These are phyloP conservation scores for Lindgomyces ingoldianus DNA, from an alignment of 495 filamentous ascomycete genomes.

Conservation along the genomic window DNA sequence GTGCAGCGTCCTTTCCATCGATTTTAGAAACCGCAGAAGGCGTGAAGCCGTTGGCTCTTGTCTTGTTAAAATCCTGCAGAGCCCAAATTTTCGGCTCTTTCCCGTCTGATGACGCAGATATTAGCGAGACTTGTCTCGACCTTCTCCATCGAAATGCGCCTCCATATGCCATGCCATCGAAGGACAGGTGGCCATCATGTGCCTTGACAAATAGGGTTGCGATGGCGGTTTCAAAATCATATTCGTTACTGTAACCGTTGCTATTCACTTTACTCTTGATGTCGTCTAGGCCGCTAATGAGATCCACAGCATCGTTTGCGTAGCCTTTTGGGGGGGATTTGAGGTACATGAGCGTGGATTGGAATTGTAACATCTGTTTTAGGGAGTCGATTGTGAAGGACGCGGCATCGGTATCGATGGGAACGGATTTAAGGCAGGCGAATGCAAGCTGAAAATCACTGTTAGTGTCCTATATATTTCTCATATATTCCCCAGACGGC, in stretches of 20 bases:
- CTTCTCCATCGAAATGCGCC: slow-evolving; percentile 34
- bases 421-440: slow-evolving; percentile 39
- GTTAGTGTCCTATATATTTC: background rate
- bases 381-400: slow-evolving; percentile 18
- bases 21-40: slow-evolving; percentile 29
- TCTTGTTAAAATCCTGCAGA: slow-evolving; percentile 30
- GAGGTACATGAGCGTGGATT: slow-evolving; percentile 37
- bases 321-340: slow-evolving; percentile 39
- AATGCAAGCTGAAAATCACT: slow-evolving; percentile 26
- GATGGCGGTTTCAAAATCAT: slow-evolving; percentile 40
- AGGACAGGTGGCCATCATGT: slow-evolving; percentile 37
- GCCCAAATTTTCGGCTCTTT: slow-evolving; percentile 34
- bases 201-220: slow-evolving; percentile 27
- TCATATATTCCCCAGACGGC: background rate
- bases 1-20: slow-evolving; percentile 26
- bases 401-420: slow-evolving; percentile 32
- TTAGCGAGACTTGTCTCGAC: slow-evolving; percentile 22
- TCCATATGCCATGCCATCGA: slow-evolving; percentile 30
- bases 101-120: slow-evolving; percentile 33
- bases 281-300: slow-evolving; percentile 29
- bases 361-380: slow-evolving; percentile 25
- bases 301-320: slow-evolving; percentile 34
- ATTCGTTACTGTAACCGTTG: slow-evolving; percentile 37
- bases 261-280: slow-evolving; percentile 34
- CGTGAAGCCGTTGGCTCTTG: background rate